These are phyloP conservation scores for Penicillium chermesinum DNA, from an alignment of 495 filamentous ascomycete genomes.

Conservation along the genomic window DNA sequence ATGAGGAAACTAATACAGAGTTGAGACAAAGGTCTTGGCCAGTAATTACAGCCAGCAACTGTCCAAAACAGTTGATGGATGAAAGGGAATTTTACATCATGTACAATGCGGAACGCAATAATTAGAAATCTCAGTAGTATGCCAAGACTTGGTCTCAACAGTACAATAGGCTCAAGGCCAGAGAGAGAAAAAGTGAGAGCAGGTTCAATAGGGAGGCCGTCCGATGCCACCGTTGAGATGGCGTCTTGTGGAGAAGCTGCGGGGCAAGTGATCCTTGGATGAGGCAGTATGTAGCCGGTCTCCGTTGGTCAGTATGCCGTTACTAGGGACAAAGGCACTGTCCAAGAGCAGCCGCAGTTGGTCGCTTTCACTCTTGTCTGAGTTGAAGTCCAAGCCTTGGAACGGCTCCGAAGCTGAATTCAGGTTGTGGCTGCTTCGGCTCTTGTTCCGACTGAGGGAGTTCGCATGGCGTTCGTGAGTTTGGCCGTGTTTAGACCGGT, in stretches of 20 bases:
- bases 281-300: constrained; percentile 11
- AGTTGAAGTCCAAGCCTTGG: constrained; percentile 12
- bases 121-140: not conserved
- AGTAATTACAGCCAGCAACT: no score
- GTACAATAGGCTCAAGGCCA: constrained; percentile 10
- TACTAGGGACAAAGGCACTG: constrained; percentile 30
- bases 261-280: constrained; percentile 9
- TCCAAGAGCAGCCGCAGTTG: constrained; percentile 37
- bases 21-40: no score
- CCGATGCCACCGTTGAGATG: constrained; percentile 34
- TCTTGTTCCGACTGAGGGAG: constrained; percentile 33
- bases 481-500: constrained; percentile 12
- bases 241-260: constrained; percentile 20
- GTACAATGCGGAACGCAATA: constrained; percentile 11
- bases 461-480: constrained; percentile 12
- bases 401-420: constrained; percentile 15
- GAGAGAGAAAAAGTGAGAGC: not conserved
- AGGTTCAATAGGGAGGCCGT: constrained; percentile 38
- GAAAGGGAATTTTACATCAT: constrained; percentile 16
- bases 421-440: constrained; percentile 35
- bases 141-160: constrained; percentile 6
- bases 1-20: no score
- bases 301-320: constrained; percentile 13
- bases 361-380: constrained; percentile 22
- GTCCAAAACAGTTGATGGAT: not conserved